These are phyloP conservation scores for Hericium coralloides DNA, from an alignment of 768 basidiomycete species.

Conservation along the genomic window DNA sequence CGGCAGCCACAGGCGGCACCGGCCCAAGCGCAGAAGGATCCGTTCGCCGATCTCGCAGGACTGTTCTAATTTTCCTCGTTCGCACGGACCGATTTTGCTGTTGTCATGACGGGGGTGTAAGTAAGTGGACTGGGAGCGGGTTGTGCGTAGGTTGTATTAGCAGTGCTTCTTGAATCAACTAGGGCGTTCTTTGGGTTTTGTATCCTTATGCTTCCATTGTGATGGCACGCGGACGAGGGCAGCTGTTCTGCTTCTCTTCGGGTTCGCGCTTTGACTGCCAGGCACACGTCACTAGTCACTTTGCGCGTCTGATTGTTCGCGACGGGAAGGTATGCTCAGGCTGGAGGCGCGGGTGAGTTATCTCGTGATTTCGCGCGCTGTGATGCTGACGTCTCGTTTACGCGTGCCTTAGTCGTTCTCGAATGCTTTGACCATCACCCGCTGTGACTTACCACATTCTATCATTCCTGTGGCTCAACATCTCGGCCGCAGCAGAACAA, in stretches of 20 bases:
- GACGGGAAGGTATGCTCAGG: no score
- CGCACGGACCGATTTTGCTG: background rate
- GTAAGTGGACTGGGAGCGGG: background rate
- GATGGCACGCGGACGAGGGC: background rate
- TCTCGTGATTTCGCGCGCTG: no score
- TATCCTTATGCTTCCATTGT: background rate
- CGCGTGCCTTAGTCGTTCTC: no score
- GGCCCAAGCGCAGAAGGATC: conserved; percentile 47
- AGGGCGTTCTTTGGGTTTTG: background rate
- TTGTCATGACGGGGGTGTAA: background rate
- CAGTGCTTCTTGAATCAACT: background rate
- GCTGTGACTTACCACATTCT: no score
- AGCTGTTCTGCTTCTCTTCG: background rate
- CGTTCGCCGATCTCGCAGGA: conserved; percentile 76
- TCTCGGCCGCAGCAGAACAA: no score
- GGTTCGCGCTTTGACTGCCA: background rate
- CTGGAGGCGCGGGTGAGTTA: no score
- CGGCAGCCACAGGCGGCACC: conserved; percentile 15
- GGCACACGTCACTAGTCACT: background rate
- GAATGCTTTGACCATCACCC: no score
- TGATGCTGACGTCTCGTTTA: no score
- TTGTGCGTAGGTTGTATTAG: background rate
- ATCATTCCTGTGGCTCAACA: no score
- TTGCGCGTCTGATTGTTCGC: background rate
- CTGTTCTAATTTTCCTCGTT: conserved; percentile 42